Evolutionary conservation across 805 yeast genomes (phyloP).

Genomic region (Blastobotrys chiropterorum): DNA sequence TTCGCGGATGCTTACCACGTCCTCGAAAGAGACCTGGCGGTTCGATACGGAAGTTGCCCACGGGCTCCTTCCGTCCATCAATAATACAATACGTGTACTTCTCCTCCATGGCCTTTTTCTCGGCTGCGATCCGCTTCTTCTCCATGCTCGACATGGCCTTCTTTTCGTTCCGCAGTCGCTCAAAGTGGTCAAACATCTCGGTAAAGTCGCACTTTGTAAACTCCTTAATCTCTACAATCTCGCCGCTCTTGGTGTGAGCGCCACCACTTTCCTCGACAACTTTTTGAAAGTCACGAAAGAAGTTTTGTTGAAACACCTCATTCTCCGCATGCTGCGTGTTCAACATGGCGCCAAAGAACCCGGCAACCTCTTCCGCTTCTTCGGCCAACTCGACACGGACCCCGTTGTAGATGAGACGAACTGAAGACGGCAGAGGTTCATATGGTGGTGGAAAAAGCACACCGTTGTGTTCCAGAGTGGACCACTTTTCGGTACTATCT

Average conservation of each 20-base stretch:
- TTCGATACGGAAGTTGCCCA: conserved; percentile 90
- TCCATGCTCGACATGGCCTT: conserved; percentile 64
- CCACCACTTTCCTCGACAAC: conserved; percentile 72
- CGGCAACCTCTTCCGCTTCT: conserved; percentile 94
- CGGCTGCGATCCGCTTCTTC: conserved; percentile 65
- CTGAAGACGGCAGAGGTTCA: conserved; percentile 73
- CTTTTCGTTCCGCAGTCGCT: conserved; percentile 62
- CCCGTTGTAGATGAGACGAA: conserved; percentile 71
- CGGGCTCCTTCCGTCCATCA: conserved; percentile 85
- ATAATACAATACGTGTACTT: conserved; percentile 71
- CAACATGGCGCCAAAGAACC: conserved; percentile 83
- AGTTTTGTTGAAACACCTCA: conserved; percentile 79
- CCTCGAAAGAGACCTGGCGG: conserved; percentile 97
- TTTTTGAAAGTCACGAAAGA: conserved; percentile 67
- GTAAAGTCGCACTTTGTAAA: conserved; percentile 74
- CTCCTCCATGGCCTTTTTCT: conserved; percentile 71
- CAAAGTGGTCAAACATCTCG: conserved; percentile 67
- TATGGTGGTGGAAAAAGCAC: conserved; percentile 91
- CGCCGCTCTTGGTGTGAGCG: conserved; percentile 34
- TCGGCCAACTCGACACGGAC: conserved; percentile 67
- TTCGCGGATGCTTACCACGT: conserved; percentile 94
- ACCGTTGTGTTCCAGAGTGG: conserved; percentile 78
- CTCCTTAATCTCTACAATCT: conserved; percentile 39
- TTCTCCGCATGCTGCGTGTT: conserved; percentile 86
- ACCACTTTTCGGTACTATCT: conserved; percentile 81